Evolutionary conservation across 441 rosid species (phyloP).

Genomic region (Jatropha podagrica): DNA sequence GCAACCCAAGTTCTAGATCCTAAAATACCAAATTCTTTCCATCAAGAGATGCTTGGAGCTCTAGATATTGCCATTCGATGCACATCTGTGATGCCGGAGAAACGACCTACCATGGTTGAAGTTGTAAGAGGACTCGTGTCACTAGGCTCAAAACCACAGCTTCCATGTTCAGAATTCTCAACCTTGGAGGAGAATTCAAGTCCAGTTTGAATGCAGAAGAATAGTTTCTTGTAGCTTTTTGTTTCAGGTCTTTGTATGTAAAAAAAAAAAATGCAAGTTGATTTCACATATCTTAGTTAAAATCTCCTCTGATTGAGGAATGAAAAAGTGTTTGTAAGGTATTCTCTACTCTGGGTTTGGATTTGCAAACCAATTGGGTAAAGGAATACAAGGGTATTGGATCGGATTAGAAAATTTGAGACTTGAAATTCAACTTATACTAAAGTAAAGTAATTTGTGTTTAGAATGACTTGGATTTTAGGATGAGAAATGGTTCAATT

Average conservation of each 20-base stretch:
- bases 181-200: conserved; percentile 34
- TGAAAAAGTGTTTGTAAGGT: conserved; percentile 18
- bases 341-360: conserved; percentile 16
- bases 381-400: conserved; percentile 14
- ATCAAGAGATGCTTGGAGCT: conserved; percentile 64
- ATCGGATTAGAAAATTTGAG: no score
- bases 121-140: conserved; percentile 62
- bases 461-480: no score
- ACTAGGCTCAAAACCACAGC: conserved; percentile 29
- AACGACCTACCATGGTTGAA: conserved; percentile 72
- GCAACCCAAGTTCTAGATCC: conserved; percentile 72
- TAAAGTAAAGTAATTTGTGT: no score
- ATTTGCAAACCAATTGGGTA: conserved; percentile 3
- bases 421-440: no score
- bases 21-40: conserved; percentile 48
- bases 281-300: conserved; percentile 15
- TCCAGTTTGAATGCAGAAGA: conserved; percentile 37
- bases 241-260: conserved; percentile 25
- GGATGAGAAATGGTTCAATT: no score
- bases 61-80: conserved; percentile 73
- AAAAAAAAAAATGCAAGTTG: conserved; percentile 25
- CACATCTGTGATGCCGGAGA: conserved; percentile 74
- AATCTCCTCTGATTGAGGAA: conserved; percentile 4
- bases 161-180: conserved; percentile 31
- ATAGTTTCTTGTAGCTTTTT: background rate